These are phyloP conservation scores for Furcasterigmium furcatum DNA, from an alignment of 2,329 filamentous ascomycete genomes.

Conservation along the genomic window DNA sequence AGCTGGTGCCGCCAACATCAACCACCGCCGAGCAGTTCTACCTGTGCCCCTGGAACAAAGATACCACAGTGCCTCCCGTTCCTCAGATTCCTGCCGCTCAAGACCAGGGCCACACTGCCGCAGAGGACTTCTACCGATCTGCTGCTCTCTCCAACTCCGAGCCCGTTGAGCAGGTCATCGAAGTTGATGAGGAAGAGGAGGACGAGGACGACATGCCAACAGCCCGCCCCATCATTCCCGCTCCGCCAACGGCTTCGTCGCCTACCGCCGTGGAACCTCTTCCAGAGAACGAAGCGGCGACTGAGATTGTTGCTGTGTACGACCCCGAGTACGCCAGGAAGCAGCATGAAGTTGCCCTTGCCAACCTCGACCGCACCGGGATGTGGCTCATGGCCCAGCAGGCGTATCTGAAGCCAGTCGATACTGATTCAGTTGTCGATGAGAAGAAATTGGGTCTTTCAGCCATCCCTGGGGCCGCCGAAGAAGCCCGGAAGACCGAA, in stretches of 20 bases:
- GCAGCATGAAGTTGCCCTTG: conserved; percentile 65
- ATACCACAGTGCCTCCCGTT: conserved; percentile 31
- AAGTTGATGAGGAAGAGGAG: conserved; percentile 47
- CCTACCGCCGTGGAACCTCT: conserved; percentile 24
- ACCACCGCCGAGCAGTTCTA: conserved; percentile 94
- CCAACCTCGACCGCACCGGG: conserved; percentile 81
- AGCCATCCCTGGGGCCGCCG: neutral
- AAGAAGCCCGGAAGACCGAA: conserved; percentile 30
- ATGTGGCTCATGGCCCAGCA: conserved; percentile 83
- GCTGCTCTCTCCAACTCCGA: conserved; percentile 32
- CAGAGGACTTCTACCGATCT: conserved; percentile 34
- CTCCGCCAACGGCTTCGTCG: conserved; percentile 23
- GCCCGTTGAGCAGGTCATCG: conserved; percentile 66
- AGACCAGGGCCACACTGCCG: conserved; percentile 26
- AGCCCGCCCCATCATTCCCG: conserved; percentile 45
- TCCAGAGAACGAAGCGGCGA: conserved; percentile 47
- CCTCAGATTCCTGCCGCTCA: conserved; percentile 23
- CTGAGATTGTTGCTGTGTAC: conserved; percentile 67
- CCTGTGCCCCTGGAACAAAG: conserved; percentile 69
- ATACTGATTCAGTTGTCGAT: conserved; percentile 33
- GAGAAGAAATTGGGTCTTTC: conserved; percentile 3
- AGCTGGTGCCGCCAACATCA: conserved; percentile 68
- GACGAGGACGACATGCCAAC: conserved; percentile 64
- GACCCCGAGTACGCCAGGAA: conserved; percentile 73
- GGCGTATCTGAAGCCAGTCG: conserved; percentile 68